Percentiles rank a stretch among this genome's conserved stretches.
phyloP scores from a whole-genome alignment of 306 rosid species.

The Sechiopsis laciniata region DNA sequence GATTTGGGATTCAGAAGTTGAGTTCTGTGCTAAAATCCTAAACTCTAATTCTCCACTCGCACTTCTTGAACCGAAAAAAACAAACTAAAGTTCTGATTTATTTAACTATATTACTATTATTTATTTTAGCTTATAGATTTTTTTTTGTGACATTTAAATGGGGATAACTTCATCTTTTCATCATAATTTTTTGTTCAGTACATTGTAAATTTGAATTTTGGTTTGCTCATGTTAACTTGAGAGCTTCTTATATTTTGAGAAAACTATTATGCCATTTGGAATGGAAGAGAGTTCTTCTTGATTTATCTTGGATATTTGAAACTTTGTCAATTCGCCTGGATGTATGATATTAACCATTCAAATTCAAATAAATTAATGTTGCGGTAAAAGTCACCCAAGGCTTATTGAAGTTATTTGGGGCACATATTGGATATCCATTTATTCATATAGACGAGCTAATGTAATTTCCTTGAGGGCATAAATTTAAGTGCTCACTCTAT shows the following conservation, averaged over 20 bases:
- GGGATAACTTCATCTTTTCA: not conserved
- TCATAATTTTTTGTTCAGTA: not conserved
- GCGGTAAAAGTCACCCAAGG: not conserved
- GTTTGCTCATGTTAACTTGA: conserved; percentile 10
- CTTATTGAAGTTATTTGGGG: not conserved
- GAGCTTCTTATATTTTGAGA: not conserved
- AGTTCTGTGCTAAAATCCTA: too few relatives aligned
- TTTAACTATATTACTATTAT: not conserved
- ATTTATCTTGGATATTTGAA: too few relatives aligned
- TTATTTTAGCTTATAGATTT: not conserved
- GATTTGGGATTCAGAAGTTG: not conserved
- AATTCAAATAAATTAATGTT: not conserved
- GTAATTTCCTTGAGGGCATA: not conserved
- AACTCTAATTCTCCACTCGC: not conserved
- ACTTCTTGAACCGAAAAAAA: not conserved
- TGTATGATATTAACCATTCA: not conserved
- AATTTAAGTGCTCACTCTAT: not conserved
- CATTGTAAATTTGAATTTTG: not conserved
- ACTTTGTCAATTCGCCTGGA: not conserved
- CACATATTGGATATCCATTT: not conserved
- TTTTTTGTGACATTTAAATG: not conserved
- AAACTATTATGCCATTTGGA: not conserved
- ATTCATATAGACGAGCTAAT: not conserved
- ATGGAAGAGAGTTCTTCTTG: too few relatives aligned
- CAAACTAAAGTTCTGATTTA: not conserved